A percentile compares a stretch with the other conserved stretches of the same genome.
Evolutionary conservation across 75 land plant genomes (phyloP).

Genomic region (Chamaecyparis obtusa): DNA sequence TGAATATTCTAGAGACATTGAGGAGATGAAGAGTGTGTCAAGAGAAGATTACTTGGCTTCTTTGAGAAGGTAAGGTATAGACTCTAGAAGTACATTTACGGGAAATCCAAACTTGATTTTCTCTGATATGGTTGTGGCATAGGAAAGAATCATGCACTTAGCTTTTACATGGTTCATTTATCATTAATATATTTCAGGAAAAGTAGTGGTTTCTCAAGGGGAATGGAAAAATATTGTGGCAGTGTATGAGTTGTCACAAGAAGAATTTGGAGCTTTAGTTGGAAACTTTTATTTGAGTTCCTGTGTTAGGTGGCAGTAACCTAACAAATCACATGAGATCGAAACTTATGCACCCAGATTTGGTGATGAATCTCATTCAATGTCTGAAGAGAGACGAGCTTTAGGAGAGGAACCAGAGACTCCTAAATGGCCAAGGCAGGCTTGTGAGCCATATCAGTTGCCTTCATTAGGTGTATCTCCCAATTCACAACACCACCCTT

Average conservation of each 20-base stretch:
- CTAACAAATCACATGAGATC: constrained; percentile 30
- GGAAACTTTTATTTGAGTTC: constrained; percentile 58
- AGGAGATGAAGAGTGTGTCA: constrained; percentile 92
- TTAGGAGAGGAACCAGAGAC: constrained; percentile 41
- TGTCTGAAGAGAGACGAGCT: constrained; percentile 31
- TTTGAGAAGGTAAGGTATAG: constrained; percentile 69
- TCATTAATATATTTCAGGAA: constrained; percentile 53
- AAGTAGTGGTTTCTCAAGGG: constrained; percentile 91
- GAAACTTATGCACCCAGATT: constrained; percentile 24
- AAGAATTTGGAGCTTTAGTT: constrained; percentile 30
- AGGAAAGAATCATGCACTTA: not conserved
- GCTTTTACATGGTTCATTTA: not conserved
- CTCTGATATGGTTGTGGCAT: constrained; percentile 12
- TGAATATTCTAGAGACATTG: constrained; percentile 91
- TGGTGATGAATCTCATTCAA: constrained; percentile 25
- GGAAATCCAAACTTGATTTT: not conserved
- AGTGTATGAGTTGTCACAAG: constrained; percentile 28
- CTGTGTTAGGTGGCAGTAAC: constrained; percentile 68
- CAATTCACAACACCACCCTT: constrained; percentile 21
- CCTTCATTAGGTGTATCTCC: constrained; percentile 47
- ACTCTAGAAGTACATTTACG: not conserved
- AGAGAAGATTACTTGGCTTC: constrained; percentile 95
- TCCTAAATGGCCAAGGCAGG: constrained; percentile 34
- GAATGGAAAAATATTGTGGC: constrained; percentile 73
- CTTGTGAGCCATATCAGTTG: constrained; percentile 75